A percentile compares a stretch with the other conserved stretches of the same genome.
These are phyloP conservation scores for Fistulina hepatica DNA, from an alignment of 1,284 basidiomycete species.

Conservation along the genomic window DNA sequence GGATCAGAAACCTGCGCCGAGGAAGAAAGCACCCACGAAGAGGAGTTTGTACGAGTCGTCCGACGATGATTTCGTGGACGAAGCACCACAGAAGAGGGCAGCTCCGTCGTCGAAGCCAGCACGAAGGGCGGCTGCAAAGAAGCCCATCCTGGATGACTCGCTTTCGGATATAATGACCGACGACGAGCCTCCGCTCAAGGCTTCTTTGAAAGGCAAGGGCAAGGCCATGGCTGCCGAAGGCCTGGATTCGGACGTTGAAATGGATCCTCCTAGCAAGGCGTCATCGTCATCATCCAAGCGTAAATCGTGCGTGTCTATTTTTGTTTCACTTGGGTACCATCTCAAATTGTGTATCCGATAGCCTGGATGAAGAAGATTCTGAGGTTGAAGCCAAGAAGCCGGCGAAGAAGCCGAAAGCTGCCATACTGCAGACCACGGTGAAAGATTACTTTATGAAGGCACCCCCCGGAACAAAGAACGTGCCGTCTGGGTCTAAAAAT, in stretches of 20 bases:
- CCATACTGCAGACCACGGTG: slow-evolving; percentile 30
- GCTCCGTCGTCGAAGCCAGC: slow-evolving; percentile 17
- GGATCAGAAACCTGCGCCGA: slow-evolving; percentile 21
- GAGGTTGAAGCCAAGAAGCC: slow-evolving; percentile 26
- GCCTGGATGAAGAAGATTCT: slow-evolving; percentile 10
- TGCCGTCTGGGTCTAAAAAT: slow-evolving; percentile 33
- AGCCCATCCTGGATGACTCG: slow-evolving; percentile 14
- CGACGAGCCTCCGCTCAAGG: slow-evolving; percentile 18
- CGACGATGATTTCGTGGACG: slow-evolving; percentile 15
- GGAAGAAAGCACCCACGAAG: slow-evolving; percentile 16
- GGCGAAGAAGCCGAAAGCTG: slow-evolving; percentile 37
- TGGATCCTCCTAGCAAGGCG: slow-evolving; percentile 9
- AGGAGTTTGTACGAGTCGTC: slow-evolving; percentile 18
- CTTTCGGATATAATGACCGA: slow-evolving; percentile 8
- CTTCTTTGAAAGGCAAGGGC: slow-evolving; percentile 26
- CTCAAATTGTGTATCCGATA: slow-evolving; percentile 4
- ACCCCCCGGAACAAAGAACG: slow-evolving; percentile 26
- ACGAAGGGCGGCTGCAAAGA: slow-evolving; percentile 20
- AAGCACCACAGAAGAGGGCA: slow-evolving; percentile 12
- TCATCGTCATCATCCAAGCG: slow-evolving; percentile 15
- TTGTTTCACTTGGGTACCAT: slow-evolving; percentile 2
- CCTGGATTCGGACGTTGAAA: slow-evolving; percentile 2
- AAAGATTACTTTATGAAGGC: slow-evolving; percentile 55
- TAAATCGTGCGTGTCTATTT: background rate
- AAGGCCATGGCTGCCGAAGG: slow-evolving; percentile 22